Evolutionary conservation across 2,329 filamentous ascomycete species (phyloP).

Genomic region (Trichoderma endophyticum): DNA sequence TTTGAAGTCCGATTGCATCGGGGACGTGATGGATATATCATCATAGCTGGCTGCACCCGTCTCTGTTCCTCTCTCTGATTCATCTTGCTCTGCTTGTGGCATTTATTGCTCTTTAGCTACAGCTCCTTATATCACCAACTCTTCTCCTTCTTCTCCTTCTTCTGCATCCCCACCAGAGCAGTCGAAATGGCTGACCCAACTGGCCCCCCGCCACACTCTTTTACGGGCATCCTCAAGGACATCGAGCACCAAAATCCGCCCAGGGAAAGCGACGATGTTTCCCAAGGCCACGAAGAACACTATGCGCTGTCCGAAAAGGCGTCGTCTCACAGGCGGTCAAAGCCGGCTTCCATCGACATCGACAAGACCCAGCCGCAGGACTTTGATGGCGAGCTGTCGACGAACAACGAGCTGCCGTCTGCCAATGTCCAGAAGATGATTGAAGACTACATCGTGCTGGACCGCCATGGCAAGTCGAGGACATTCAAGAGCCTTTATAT

Average conservation of each 20-base stretch:
- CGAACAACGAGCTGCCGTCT: constrained; percentile 54
- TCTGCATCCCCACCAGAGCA: neutral
- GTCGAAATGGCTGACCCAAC: neutral
- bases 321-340: constrained; percentile 16
- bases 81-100: no score
- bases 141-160: neutral
- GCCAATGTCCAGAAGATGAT: constrained; percentile 48
- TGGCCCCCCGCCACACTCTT: constrained; percentile 1
- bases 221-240: constrained; percentile 13
- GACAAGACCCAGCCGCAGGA: constrained; percentile 45
- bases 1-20: neutral
- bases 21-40: neutral
- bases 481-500: constrained; percentile 63
- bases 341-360: constrained; percentile 31
- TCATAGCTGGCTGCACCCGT: neutral
- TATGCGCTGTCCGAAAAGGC: neutral
- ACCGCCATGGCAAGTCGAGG: constrained; percentile 56
- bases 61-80: neutral
- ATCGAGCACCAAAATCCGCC: neutral
- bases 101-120: neutral
- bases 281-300: neutral
- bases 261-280: neutral
- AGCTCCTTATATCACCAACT: neutral
- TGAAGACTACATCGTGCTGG: constrained; percentile 57
- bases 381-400: constrained; percentile 55